Base-by-base conservation (phyloP, 345 rosid species). In the Orychophragmus violaceus region DNA sequence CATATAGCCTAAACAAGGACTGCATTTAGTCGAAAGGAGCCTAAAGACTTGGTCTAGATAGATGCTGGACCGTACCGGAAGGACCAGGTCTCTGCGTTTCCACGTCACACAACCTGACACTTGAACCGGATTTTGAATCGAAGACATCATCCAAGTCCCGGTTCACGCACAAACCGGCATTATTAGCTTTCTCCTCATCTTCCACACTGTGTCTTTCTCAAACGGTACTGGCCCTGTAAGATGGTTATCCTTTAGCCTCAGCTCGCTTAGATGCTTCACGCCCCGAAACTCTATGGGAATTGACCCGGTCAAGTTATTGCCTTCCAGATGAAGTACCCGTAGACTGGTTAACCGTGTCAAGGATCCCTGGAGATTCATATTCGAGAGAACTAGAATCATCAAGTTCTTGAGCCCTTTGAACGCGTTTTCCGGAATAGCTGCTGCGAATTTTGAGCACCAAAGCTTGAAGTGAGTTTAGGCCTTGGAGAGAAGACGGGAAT, bases 101-200 rank as follows among this genome's bases (percentile, higher is more conserved):
- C 48, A 18, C 69, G 5, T 69, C 56, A 62, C 78, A 75, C 74
- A 57, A 22, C 27, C 61, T 50, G 8, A 75, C 41, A 37, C 61
- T 57, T 30, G 74, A 68, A 51, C 55, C 55, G 9, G 69, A 65
- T 48, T 23, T 35, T 18, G 71, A 72, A 49, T 70, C 74, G 25
- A 75, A 69, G 6, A 29, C 71, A 56, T 63, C 74, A 60, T 58
- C 75, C 66, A 69, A 28, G 58, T 62, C 66, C 27, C 61, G 18
- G 66, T 50, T 51, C 19, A 37, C 83, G 64, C 93, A 89, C 19
- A 87, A 79, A 32, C 91, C 93, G 1, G 67, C 30, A 64, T 92
- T 89, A 23, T 83, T 80, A 92, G 85, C 81, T 87, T 92, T 32
- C 84, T 87, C 63, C 77, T 85, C 95, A 87, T 83, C 81, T 77